These are phyloP conservation scores for Firmiana major DNA, from an alignment of 345 rosid genomes.

Conservation along the genomic window DNA sequence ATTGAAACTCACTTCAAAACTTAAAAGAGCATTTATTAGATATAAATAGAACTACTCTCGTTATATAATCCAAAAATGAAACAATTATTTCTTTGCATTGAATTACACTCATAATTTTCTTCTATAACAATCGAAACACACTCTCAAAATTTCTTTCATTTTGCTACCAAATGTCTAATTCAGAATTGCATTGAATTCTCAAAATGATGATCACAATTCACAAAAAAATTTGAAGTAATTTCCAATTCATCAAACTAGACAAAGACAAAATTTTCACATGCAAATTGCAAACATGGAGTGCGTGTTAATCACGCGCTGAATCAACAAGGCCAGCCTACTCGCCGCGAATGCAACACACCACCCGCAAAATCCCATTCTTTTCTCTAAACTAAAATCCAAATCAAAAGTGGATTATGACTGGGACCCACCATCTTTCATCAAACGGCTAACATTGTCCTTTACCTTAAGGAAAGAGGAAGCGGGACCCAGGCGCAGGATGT, in stretches of 20 bases:
- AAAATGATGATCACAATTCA: background rate
- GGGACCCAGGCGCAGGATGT: conserved; percentile 14
- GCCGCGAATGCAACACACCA: conserved; percentile 39
- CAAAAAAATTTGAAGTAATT: too few species aligned
- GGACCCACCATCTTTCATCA: conserved; percentile 24
- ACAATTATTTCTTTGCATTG: background rate
- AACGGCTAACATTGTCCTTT: conserved; percentile 32
- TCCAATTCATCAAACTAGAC: background rate
- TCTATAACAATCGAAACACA: too few species aligned
- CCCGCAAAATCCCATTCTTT: conserved; percentile 27
- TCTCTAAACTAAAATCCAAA: background rate
- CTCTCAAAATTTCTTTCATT: too few species aligned
- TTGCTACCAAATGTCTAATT: background rate
- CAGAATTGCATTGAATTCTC: background rate
- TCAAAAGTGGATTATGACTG: conserved; percentile 12
- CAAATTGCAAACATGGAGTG: background rate
- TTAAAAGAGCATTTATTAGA: too few species aligned
- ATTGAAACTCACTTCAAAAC: too few species aligned
- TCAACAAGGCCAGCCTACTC: too few species aligned
- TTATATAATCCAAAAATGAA: too few species aligned
- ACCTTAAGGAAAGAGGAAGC: background rate
- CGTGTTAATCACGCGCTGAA: background rate
- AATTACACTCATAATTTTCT: background rate
- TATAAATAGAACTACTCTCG: too few species aligned
- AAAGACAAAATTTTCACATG: background rate